Conservation (phyloP, 768 basidiomycete genomes). For the Tricholoma sp. region DNA sequence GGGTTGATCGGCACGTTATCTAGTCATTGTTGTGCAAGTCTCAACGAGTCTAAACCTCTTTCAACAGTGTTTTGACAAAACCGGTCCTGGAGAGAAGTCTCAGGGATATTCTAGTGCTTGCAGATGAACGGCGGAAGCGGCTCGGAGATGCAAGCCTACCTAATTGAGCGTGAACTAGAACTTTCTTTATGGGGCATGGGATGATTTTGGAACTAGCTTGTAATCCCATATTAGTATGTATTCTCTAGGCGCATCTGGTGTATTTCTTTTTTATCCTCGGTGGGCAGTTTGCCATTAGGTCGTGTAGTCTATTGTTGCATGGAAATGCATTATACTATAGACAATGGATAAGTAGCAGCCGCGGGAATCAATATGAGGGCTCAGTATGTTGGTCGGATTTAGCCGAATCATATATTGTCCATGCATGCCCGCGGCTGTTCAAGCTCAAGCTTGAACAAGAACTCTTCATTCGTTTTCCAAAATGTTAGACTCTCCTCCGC, state of each 20-base stretch:
- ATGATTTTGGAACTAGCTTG: neutral
- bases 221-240: no score
- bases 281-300: neutral
- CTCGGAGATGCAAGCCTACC: neutral
- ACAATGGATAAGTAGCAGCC: neutral
- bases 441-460: slow-evolving; percentile 7
- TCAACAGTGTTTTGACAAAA: slow-evolving; percentile 66
- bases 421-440: slow-evolving; percentile 7
- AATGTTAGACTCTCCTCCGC: slow-evolving; percentile 14
- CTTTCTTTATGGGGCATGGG: neutral
- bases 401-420: slow-evolving; percentile 23
- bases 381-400: slow-evolving; percentile 23
- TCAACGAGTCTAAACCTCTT: slow-evolving; percentile 5
- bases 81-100: slow-evolving; percentile 65
- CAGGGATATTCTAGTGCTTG: slow-evolving; percentile 37
- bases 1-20: slow-evolving; percentile 60
- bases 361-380: neutral
- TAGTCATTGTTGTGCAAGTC: neutral
- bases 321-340: neutral
- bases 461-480: slow-evolving; percentile 7
- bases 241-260: no score
- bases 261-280: neutral
- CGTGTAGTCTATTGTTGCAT: neutral
- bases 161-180: neutral
- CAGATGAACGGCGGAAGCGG: slow-evolving; percentile 41